These are phyloP conservation scores for Perilla frutescens DNA, from an alignment of 257 asterid genomes.

Conservation along the genomic window DNA sequence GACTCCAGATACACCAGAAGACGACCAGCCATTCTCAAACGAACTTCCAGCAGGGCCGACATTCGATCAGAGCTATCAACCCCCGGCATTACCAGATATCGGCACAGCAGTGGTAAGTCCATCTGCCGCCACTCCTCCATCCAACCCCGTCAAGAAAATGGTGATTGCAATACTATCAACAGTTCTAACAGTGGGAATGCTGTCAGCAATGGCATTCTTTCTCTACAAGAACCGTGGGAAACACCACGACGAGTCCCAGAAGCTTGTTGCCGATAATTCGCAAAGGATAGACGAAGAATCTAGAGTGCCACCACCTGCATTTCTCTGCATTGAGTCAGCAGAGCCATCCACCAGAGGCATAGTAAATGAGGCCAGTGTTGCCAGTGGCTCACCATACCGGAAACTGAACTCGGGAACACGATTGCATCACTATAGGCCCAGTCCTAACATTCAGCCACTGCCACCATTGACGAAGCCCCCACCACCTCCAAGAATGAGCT, in stretches of 20 bases:
- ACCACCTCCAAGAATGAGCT: conserved; percentile 59
- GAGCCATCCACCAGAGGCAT: conserved; percentile 58
- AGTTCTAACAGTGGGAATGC: conserved; percentile 69
- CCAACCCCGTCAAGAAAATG: conserved; percentile 54
- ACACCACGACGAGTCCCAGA: conserved; percentile 51
- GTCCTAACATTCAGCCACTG: conserved; percentile 84
- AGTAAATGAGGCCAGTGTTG: conserved; percentile 41
- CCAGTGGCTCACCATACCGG: conserved; percentile 57
- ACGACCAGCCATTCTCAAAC: conserved; percentile 72
- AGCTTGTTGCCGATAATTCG: conserved; percentile 56
- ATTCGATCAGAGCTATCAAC: conserved; percentile 52
- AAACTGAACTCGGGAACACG: conserved; percentile 54
- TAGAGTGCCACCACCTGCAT: conserved; percentile 63
- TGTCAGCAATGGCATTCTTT: conserved; percentile 63
- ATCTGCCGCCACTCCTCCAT: conserved; percentile 48
- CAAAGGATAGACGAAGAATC: conserved; percentile 56
- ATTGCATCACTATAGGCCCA: conserved; percentile 65
- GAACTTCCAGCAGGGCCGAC: conserved; percentile 58
- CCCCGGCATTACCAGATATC: conserved; percentile 47
- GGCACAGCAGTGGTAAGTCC: conserved; percentile 52
- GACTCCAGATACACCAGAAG: conserved; percentile 44
- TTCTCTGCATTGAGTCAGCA: conserved; percentile 66
- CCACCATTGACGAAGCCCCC: conserved; percentile 76
- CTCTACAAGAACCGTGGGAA: conserved; percentile 58
- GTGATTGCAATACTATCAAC: conserved; percentile 66